A percentile compares a stretch with the other conserved stretches of the same genome.
Conservation (phyloP, 2,329 filamentous ascomycete genomes). For the Ascosphaera apis region DNA sequence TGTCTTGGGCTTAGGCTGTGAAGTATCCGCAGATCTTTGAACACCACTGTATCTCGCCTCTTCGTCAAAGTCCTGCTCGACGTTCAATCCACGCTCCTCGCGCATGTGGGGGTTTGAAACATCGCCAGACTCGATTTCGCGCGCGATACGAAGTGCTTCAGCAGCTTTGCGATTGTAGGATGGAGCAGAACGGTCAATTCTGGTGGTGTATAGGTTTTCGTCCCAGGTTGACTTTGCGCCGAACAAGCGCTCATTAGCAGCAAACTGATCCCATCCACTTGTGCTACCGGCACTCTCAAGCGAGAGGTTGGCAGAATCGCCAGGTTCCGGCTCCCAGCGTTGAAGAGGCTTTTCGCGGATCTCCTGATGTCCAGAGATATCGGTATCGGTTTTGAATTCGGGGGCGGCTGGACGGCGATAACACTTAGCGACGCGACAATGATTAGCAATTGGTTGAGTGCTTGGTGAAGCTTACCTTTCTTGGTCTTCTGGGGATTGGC, state of each 20-base stretch:
- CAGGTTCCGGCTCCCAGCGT: constrained; percentile 51
- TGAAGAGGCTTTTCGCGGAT: constrained; percentile 55
- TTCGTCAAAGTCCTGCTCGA: constrained; percentile 45
- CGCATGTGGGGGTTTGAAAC: constrained; percentile 62
- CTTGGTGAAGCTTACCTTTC: constrained; percentile 28
- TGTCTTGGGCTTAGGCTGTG: too few species aligned
- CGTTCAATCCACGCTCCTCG: constrained; percentile 59
- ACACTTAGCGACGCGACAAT: constrained; percentile 26
- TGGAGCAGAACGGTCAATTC: constrained; percentile 65
- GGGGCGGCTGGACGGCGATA: too few species aligned
- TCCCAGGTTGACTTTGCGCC: constrained; percentile 78
- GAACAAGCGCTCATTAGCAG: constrained; percentile 67
- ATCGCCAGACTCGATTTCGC: constrained; percentile 63
- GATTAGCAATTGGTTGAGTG: background rate
- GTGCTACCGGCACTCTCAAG: constrained; percentile 36
- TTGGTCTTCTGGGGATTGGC: constrained; percentile 27
- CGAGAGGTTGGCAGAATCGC: constrained; percentile 41
- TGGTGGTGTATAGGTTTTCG: constrained; percentile 83
- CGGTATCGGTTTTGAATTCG: constrained; percentile 64
- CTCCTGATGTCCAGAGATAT: constrained; percentile 55
- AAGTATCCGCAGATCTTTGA: constrained; percentile 36
- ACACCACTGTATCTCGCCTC: constrained; percentile 97
- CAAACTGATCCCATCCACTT: constrained; percentile 76
- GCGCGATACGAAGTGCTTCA: constrained; percentile 58
- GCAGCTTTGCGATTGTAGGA: constrained; percentile 57